Evolutionary conservation across 768 basidiomycete species (phyloP), one percentile per base, ranked within the genome.

Genomic region (Peribolospora baueri): DNA sequence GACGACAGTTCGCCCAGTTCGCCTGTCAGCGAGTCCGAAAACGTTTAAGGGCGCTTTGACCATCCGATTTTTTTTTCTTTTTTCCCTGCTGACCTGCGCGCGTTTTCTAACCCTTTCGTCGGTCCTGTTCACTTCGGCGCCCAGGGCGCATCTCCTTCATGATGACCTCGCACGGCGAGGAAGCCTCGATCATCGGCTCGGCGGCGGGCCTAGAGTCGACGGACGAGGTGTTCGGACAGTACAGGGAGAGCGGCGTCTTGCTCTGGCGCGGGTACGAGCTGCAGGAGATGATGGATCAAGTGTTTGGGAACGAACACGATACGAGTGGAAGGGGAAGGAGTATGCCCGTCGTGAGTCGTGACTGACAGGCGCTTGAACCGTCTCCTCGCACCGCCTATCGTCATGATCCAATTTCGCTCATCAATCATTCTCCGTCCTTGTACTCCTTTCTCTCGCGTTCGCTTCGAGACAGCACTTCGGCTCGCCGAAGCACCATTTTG

Each of bases 171-270:
- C 54, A 56, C 45, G 56, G 58, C 11, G 58, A 53, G 43, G 51
- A 53, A 41, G 54, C 47, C 38, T 54, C 57, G 2, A 56, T 61
- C 7, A 58, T 61, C 1, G 60, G 60, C 0, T 81, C 84, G 46
- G 86, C 88, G 3, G 87, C 88, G 40, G 87, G 80, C 7, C 73
- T 91, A 59, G 79, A 76, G 55, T 65, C 68, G 10, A 78, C 82
- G 58, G 88, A 95, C 64, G 88, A 95, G 84, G 82, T 88, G 4
- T 72, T 88, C 60, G 86, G 84, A 73, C 88, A 95, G 72, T 95
- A 95, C 63, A 54, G 86, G 85, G 66, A 67, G 55, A 56, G 59
- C 42, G 88, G 85, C 47, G 87, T 88, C 5, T 73, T 93, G 6
- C 70, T 91, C 1, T 90, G 84, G 80, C 76, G 90, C 46, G 84